These are phyloP conservation scores for Zygotorulaspora florentina DNA, from an alignment of 805 yeast genomes.

Conservation along the genomic window DNA sequence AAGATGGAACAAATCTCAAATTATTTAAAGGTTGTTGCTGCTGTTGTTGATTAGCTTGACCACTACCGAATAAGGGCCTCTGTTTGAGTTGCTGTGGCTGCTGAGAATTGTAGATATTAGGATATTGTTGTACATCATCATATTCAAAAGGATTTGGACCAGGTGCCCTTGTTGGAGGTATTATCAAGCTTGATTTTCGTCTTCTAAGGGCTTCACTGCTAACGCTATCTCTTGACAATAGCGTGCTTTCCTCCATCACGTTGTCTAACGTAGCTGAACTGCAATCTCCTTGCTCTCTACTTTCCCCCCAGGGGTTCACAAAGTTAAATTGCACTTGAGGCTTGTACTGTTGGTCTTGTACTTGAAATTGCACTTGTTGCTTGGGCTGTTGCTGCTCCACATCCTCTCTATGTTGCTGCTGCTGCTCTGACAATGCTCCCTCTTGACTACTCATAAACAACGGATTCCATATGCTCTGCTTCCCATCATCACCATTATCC, in stretches of 20 bases:
- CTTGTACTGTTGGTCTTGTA: conserved; percentile 10
- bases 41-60: conserved; percentile 9
- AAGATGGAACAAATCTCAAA: conserved; percentile 21
- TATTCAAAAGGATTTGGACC: conserved; percentile 40
- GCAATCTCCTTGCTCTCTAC: conserved; percentile 6
- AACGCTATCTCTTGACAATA: conserved; percentile 5
- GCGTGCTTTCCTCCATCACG: conserved; percentile 5
- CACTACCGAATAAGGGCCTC: conserved; percentile 4
- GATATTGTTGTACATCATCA: conserved; percentile 20
- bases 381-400: conserved; percentile 9
- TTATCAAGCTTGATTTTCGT: conserved; percentile 34
- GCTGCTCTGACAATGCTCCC: conserved; percentile 4
- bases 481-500: conserved; percentile 1
- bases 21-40: conserved; percentile 15
- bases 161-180: conserved; percentile 45
- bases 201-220: conserved; percentile 20
- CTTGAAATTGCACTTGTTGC: conserved; percentile 6
- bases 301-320: conserved; percentile 25
- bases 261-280: neutral
- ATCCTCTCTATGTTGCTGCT: conserved; percentile 5
- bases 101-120: conserved; percentile 8
- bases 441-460: conserved; percentile 9
- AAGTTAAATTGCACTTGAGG: conserved; percentile 16
- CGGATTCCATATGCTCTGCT: conserved; percentile 20
- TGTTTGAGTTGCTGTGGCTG: conserved; percentile 16